Evolutionary conservation across 2,329 filamentous ascomycete genomes (phyloP), one percentile per base, ranked within the genome.

Genomic region (Fusarium sp.): DNA sequence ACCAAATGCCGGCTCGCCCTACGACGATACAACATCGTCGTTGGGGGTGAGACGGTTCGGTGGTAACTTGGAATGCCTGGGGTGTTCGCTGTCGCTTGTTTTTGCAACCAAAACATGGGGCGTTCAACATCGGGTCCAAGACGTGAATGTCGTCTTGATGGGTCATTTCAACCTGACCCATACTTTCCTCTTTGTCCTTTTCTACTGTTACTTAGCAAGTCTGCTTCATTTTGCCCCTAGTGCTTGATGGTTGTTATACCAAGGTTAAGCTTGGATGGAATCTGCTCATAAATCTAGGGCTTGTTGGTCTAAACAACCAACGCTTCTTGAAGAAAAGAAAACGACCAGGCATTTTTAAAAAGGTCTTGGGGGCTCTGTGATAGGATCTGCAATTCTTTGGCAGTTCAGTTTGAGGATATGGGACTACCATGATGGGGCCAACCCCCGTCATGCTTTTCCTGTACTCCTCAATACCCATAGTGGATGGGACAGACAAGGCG

Each of bases 71-170:
- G 87, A 87, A 91, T 87, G 88, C 87, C 85, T 87, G 84, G 85
- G 85, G 83, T 88, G 89, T 89, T 87, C 89, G 87, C 88, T 89
- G 87, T 91, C 89, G 88, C 87, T 91, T 89, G 92, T 93, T 93
- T 93, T 93, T 91, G 86, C 90, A 93, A 93, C 91, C 88, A 92
- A 93, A 93, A 92, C 89, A 90, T 87, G 84, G 84, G 90, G 88
- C 88, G 89, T 91, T 93, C 91, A 93, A 93, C 90, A 88, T 85
- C 82, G 88, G 89, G 89, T 89, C 88, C 89, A 90, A 89, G 87
- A 86, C 86, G 86, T 85, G 85, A 67, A 70, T 81, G 81, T 85
- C 85, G 83, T 88, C 84, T 87, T 75, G 75, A 77, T 85, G 85
- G 83, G 84, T 85, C 85, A 89, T 84, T 87, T 92, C 89, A 92